These are phyloP conservation scores for Haematococcus lacustris DNA, from an alignment of 139 green algal species.

Conservation along the genomic window DNA sequence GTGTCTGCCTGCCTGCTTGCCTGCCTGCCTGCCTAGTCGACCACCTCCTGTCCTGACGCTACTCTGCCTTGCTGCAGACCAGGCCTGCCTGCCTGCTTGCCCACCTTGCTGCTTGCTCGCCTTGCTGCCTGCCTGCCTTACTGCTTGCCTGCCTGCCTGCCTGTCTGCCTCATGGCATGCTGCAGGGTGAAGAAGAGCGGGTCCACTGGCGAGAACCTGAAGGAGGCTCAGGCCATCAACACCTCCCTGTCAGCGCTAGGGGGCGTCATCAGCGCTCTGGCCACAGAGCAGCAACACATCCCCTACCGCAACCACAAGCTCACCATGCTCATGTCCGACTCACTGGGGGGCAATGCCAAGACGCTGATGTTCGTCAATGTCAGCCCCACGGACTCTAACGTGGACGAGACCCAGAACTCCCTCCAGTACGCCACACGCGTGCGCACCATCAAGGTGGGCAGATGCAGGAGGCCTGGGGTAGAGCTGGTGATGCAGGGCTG, in stretches of 20 bases:
- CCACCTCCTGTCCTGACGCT: no score
- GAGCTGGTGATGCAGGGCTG: no score
- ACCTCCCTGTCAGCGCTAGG: constrained; percentile 91
- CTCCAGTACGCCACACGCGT: constrained; percentile 84
- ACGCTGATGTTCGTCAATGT: constrained; percentile 79
- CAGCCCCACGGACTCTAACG: constrained; percentile 81
- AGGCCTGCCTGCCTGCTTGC: no score
- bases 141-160: no score
- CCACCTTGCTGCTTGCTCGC: no score
- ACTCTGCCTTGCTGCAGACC: no score
- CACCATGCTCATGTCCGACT: constrained; percentile 94
- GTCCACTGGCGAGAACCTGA: constrained; percentile 85
- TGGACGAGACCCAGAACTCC: constrained; percentile 86
- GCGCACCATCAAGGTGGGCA: constrained; percentile 91
- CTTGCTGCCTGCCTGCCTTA: no score
- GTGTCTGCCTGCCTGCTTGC: no score
- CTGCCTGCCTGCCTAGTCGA: no score
- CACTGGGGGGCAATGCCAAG: constrained; percentile 63
- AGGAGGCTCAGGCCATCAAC: constrained; percentile 98
- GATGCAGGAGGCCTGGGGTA: no score
- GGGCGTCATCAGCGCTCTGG: constrained; percentile 93
- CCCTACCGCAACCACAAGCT: constrained; percentile 98
- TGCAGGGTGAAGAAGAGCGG: constrained; percentile 90
- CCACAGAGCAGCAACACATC: constrained; percentile 78
- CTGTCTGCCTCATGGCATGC: no score